Base-by-base conservation (phyloP, 768 basidiomycete genomes). In the Hirschioporus abietinus region DNA sequence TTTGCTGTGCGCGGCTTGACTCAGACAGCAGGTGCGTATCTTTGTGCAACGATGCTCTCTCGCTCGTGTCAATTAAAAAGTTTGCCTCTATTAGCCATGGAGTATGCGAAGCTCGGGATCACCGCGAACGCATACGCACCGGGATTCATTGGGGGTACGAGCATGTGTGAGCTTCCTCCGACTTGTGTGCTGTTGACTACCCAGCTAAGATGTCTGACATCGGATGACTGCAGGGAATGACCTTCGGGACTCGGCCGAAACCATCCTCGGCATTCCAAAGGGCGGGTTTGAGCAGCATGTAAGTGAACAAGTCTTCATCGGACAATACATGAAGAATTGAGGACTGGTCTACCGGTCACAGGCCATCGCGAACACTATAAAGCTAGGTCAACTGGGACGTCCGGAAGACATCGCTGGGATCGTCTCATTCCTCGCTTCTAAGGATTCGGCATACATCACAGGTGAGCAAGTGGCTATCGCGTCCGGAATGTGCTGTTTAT, bases 1-100 rank as follows among this genome's bases (percentile, higher is more conserved):
- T 77, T 77, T 67, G 76, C 76, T 0, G 75, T 76, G 0, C 70
- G 75, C 20, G 76, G 75, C 8, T 75, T 77, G 68, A 77, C 75
- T 1, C 74, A 77, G 63, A 75, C 71, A 3, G 70, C 75, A 1
- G 68, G 71, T 69, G 58, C 8, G 68, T 34, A 25, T 36, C 52
- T 42, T 26, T 67, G 30, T 8, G 8, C 2, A 8, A 30, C 8
- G 30, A 30, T 8, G 30, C 30, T 18, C 59, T 18, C 20, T 36
- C 35, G 58, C 23, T 20, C 1, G 10, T 35, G 27, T 25, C 20
- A 25, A 60, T 27, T 60, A 26, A 12, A 52, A 5, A 52, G 3
- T 52, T 20, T 10, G n/a, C 60, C 25, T 36, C 58, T 23, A 25
- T 35, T 67, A 62, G 76, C 76, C 57, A 73, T 72, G 62, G 76